phyloP scores from a whole-genome alignment of 208 protist genomes.

The Zelonia costaricensis region DNA sequence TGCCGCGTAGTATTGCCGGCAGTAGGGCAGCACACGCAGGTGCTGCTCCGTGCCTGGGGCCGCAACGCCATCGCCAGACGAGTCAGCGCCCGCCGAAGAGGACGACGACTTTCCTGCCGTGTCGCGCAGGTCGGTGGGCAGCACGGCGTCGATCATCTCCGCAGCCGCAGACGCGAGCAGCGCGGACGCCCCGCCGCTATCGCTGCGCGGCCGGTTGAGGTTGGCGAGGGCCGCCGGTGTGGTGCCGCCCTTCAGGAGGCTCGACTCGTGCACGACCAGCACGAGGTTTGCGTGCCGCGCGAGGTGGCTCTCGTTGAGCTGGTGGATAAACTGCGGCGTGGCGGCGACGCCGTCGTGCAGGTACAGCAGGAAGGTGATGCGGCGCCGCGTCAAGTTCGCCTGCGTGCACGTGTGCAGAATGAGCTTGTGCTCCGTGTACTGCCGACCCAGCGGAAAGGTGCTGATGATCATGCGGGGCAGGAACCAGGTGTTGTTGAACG shows the following conservation, averaged over 20 bases:
- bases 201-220: slow-evolving; percentile 1
- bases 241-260: slow-evolving; percentile 58
- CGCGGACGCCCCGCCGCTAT: neutral
- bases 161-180: slow-evolving; percentile 11
- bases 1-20: slow-evolving; percentile 34
- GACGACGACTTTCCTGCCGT: no score
- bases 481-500: slow-evolving; percentile 85
- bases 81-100: neutral
- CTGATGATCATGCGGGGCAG: slow-evolving; percentile 77
- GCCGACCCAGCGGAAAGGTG: slow-evolving; percentile 74
- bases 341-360: slow-evolving; percentile 66
- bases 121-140: slow-evolving; percentile 17
- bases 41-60: neutral
- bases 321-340: slow-evolving; percentile 59
- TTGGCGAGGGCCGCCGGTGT: slow-evolving; percentile 26
- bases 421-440: slow-evolving; percentile 74
- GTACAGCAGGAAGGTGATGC: slow-evolving; percentile 86
- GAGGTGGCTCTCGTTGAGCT: slow-evolving; percentile 61
- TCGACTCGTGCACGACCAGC: slow-evolving; percentile 72
- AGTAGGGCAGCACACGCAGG: slow-evolving; percentile 48
- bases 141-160: slow-evolving; percentile 24
- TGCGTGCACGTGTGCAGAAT: slow-evolving; percentile 86
- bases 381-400: slow-evolving; percentile 73
- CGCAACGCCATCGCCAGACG: no score
- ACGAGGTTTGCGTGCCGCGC: slow-evolving; percentile 77